Evolutionary conservation across 176 grass and related monocot genomes (phyloP), one percentile per base, ranked within the genome.

Genomic region (Zoysia pacifica): DNA sequence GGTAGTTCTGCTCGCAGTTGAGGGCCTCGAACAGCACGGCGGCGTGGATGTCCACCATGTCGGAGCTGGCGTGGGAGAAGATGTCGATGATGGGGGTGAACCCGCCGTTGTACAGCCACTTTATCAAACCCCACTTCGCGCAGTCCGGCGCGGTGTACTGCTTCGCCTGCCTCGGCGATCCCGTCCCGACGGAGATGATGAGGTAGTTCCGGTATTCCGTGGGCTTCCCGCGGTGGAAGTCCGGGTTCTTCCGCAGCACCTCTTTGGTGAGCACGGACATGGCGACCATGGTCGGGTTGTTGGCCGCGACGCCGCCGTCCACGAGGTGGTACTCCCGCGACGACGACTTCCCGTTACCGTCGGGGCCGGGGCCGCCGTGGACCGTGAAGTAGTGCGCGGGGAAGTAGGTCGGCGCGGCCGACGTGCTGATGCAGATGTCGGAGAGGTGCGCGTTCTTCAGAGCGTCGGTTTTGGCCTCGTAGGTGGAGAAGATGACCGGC

Each of bases 341-440:
- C 28, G 28, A 28, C 28, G 28, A 28, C 28, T 28, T 28, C 28
- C 28, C 28, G 28, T 28, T 28, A 28, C 44, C 44, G 44, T 45
- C 44, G 44, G 44, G 44, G 44, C 5, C 44, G 44, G 44, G 44
- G 28, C 28, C 44, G 6, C 44, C 5, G 4, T 65, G 0, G 3
- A 64, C 83, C 60, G 37, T 66, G 53, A 95, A 90, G 52, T 38
- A 81, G 58, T 95, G 87, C 0, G 81, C 89, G 0, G 89, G 89
- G 62, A 95, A 84, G 63, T 83, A 91, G 2, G 89, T 95, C 0
- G 89, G 93, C 47, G 87, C 92, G 12, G 89, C 89, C 7, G 92
- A 75, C 10, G 92, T 94, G 77, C 89, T 85, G 83, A 94, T 94
- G 77, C 89, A 94, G 59, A 91, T 87, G 77, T 94, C 92, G 2